phyloP scores from a whole-genome alignment of 768 basidiomycete genomes.

The Imleria badia region DNA sequence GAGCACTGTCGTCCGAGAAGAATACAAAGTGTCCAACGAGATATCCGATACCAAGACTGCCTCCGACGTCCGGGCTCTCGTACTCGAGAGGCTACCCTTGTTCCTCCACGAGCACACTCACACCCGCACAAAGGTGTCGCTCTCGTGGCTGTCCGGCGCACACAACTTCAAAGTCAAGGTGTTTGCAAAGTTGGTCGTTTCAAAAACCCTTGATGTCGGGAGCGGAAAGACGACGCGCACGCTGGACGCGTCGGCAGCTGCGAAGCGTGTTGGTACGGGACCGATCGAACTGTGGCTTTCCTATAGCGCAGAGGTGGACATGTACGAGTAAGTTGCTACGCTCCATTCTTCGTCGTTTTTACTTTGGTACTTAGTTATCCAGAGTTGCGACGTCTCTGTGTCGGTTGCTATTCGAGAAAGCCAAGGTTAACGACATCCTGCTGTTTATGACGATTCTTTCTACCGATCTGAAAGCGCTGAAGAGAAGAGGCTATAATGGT shows the following conservation, averaged over 20 bases:
- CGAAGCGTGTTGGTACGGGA: conserved; percentile 49
- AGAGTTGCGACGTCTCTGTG: conserved; percentile 88
- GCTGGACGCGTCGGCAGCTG: conserved; percentile 75
- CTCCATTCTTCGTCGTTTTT: not conserved
- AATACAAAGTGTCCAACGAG: conserved; percentile 62
- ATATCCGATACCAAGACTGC: conserved; percentile 47
- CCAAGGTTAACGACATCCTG: conserved; percentile 83
- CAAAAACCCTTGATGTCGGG: conserved; percentile 59
- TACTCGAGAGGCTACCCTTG: conserved; percentile 82
- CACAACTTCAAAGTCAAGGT: conserved; percentile 70
- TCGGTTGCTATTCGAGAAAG: conserved; percentile 71
- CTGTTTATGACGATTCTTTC: conserved; percentile 93
- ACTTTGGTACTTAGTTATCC: conserved; percentile 1
- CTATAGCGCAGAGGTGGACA: conserved; percentile 72
- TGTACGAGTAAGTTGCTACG: conserved; percentile 77
- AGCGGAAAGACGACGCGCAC: conserved; percentile 47
- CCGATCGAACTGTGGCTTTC: conserved; percentile 81
- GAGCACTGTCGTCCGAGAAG: conserved; percentile 72
- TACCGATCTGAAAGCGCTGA: conserved; percentile 80
- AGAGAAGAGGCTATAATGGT: conserved; percentile 86
- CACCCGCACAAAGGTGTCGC: conserved; percentile 57
- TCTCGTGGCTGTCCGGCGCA: conserved; percentile 61
- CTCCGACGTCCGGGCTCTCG: conserved; percentile 53
- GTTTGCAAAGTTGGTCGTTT: conserved; percentile 62
- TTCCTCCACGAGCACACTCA: conserved; percentile 90